These are phyloP conservation scores for Paecilomyces formosus DNA, from an alignment of 2,329 filamentous ascomycete genomes.

Conservation along the genomic window DNA sequence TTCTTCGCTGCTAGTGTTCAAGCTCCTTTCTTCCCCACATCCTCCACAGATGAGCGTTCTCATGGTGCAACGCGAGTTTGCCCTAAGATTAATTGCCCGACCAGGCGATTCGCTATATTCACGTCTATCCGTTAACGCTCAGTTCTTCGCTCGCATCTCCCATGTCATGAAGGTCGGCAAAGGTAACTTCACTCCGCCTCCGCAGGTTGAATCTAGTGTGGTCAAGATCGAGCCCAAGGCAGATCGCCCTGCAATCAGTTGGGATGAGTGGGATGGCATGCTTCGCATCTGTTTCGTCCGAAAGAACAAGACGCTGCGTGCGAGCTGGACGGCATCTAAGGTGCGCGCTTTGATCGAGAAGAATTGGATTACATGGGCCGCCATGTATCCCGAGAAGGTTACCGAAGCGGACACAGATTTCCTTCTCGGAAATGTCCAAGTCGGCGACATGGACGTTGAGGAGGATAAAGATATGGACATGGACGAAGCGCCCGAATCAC, in stretches of 20 bases:
- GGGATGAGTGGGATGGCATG: constrained; percentile 91
- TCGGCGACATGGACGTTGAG: constrained; percentile 23
- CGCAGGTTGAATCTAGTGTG: constrained; percentile 84
- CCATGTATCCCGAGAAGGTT: constrained; percentile 4
- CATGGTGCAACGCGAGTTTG: constrained; percentile 96
- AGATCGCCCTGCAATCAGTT: constrained; percentile 78
- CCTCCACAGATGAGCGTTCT: constrained; percentile 79
- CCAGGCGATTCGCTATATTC: constrained; percentile 86
- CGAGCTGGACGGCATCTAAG: constrained; percentile 66
- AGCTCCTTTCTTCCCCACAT: constrained; percentile 73
- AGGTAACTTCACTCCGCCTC: constrained; percentile 94
- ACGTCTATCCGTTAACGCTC: constrained; percentile 83
- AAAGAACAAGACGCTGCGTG: constrained; percentile 76
- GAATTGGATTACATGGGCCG: constrained; percentile 12
- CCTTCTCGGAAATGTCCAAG: constrained; percentile 1
- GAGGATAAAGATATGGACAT: constrained; percentile 40
- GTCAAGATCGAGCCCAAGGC: constrained; percentile 83
- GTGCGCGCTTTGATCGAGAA: constrained; percentile 26
- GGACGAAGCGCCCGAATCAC: constrained; percentile 14
- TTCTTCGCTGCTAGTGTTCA: constrained; percentile 84
- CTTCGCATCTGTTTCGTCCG: constrained; percentile 67
- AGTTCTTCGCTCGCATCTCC: constrained; percentile 74
- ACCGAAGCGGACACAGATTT: background rate
- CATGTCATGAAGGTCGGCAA: constrained; percentile 76
- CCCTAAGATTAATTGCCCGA: constrained; percentile 77